Percentiles rank a stretch among this genome's conserved stretches.
phyloP scores from a whole-genome alignment of 2,329 filamentous ascomycete species.

The Gnomoniopsis sp. region DNA sequence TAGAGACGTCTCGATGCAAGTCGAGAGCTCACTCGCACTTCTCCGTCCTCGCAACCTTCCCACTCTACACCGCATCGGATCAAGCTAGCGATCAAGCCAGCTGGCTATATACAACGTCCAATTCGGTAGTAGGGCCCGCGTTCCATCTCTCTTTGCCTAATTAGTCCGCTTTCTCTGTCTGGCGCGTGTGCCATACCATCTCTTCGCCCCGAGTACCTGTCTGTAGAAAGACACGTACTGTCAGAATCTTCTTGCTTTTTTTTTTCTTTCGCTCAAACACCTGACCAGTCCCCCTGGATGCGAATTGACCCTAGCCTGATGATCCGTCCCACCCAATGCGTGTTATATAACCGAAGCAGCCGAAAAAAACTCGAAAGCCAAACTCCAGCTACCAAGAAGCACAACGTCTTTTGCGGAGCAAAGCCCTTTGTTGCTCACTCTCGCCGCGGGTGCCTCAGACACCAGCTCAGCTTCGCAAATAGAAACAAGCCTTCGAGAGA shows the following conservation, averaged over 20 bases:
- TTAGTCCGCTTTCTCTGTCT: not conserved
- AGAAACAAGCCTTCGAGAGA: not conserved
- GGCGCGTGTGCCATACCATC: not conserved
- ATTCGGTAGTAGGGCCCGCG: not conserved
- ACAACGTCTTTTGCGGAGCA: not conserved
- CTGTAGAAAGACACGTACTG: slow-evolving; percentile 16
- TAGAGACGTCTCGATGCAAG: not conserved
- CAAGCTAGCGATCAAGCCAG: not conserved
- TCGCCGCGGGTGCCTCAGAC: not conserved
- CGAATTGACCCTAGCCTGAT: not conserved
- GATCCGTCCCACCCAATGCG: not conserved
- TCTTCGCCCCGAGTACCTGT: slow-evolving; percentile 6
- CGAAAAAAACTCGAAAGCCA: not conserved
- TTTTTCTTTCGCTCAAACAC: slow-evolving; percentile 24
- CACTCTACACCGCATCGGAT: not conserved
- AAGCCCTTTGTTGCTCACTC: not conserved
- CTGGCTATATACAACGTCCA: not conserved
- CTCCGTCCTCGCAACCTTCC: not conserved
- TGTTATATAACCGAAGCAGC: slow-evolving; percentile 10
- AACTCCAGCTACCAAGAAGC: not conserved
- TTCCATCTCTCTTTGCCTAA: not conserved
- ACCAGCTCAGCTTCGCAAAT: not conserved
- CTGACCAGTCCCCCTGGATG: slow-evolving; percentile 13
- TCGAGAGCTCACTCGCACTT: not conserved
- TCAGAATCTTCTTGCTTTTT: slow-evolving; percentile 9